A percentile compares a stretch with the other conserved stretches of the same genome.
These are phyloP conservation scores for Penicillium sp. DNA, from an alignment of 2,329 filamentous ascomycete genomes.

Conservation along the genomic window DNA sequence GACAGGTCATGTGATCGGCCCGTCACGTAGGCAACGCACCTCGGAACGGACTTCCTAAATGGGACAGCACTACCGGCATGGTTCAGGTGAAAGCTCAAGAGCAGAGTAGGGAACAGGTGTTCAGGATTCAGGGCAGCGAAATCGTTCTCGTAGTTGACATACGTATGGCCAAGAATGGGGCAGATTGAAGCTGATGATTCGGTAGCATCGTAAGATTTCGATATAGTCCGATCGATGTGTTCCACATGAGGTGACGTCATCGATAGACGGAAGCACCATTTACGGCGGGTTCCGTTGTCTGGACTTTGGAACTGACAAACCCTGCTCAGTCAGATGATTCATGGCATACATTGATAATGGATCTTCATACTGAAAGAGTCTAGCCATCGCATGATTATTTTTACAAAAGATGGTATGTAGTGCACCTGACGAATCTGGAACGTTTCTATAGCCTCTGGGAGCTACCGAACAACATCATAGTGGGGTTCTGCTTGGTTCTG, in stretches of 20 bases:
- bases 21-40: background rate
- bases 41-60: conserved; percentile 10
- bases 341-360: background rate
- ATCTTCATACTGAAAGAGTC: background rate
- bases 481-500: background rate
- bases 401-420: background rate
- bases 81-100: background rate
- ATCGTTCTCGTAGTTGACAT: no score
- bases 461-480: background rate
- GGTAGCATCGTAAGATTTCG: background rate
- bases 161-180: no score
- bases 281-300: background rate
- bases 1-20: background rate
- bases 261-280: background rate
- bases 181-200: background rate
- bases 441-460: background rate
- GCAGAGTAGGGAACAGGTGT: background rate
- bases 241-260: background rate
- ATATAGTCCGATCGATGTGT: background rate
- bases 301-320: background rate
- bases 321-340: background rate
- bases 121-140: background rate
- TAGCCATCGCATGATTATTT: no score
- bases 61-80: background rate
- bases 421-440: background rate